Evolutionary conservation across 805 yeast species (phyloP).

Genomic region (Pichia kluyveri): DNA sequence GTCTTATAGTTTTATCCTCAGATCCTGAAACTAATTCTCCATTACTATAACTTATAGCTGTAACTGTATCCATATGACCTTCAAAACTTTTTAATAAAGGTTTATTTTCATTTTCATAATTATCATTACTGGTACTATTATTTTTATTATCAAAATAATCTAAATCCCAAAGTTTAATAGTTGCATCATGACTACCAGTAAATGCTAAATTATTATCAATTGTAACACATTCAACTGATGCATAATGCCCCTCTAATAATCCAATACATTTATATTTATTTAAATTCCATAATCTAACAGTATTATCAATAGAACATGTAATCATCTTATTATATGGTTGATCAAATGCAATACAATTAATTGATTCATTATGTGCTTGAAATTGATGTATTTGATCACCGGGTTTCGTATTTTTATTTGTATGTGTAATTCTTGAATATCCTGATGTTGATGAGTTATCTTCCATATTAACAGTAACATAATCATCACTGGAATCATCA

Average conservation of each 20-base stretch:
- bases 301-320: conserved; percentile 69
- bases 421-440: conserved; percentile 14
- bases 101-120: conserved; percentile 1
- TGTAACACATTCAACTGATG: conserved; percentile 52
- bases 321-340: conserved; percentile 70
- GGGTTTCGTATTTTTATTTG: conserved; percentile 44
- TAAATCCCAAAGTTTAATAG: conserved; percentile 53
- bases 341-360: conserved; percentile 59
- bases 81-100: conserved; percentile 43
- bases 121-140: neutral
- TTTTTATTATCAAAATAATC: conserved; percentile 10
- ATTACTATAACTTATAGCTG: conserved; percentile 49
- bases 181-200: conserved; percentile 57
- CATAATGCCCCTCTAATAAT: conserved; percentile 49
- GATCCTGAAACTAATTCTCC: conserved; percentile 59
- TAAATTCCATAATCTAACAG: conserved; percentile 79
- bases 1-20: conserved; percentile 60
- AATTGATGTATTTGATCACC: conserved; percentile 46
- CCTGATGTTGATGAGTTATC: conserved; percentile 27
- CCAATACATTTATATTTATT: conserved; percentile 44
- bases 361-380: conserved; percentile 42
- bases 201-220: conserved; percentile 37
- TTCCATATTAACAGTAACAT: conserved; percentile 10
- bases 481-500: conserved; percentile 21
- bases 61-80: conserved; percentile 59